Evolutionary conservation across 2,329 filamentous ascomycete genomes (phyloP).

Genomic region (Fusarium humuli): DNA sequence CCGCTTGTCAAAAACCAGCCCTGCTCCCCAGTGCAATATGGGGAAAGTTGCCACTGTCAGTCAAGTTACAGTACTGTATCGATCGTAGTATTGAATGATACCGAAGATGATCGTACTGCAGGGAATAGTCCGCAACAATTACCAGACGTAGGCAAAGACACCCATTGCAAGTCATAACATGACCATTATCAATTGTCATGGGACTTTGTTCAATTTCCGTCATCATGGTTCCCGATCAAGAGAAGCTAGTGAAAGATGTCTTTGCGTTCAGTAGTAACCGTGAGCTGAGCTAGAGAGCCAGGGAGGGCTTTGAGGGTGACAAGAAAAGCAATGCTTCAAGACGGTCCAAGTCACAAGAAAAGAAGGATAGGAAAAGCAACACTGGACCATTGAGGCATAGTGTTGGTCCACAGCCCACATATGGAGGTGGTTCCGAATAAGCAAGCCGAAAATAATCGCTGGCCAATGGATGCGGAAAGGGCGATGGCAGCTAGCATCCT

Average conservation of each 20-base stretch:
- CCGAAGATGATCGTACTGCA: slow-evolving; percentile 31
- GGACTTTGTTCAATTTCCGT: slow-evolving; percentile 5
- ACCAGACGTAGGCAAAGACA: slow-evolving; percentile 13
- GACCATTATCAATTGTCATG: slow-evolving; percentile 20
- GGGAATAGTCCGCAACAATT: slow-evolving; percentile 16
- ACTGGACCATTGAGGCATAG: slow-evolving; percentile 35
- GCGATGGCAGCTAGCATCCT: slow-evolving; percentile 33
- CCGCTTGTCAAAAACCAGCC: slow-evolving; percentile 28
- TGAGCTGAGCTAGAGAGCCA: slow-evolving; percentile 7
- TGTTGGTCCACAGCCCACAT: slow-evolving; percentile 35
- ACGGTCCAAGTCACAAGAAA: slow-evolving; percentile 20
- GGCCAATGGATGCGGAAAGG: slow-evolving; percentile 41
- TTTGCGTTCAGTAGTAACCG: slow-evolving; percentile 9
- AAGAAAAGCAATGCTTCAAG: slow-evolving; percentile 35
- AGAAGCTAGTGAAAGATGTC: slow-evolving; percentile 3
- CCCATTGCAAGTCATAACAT: not conserved
- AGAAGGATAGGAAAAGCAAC: slow-evolving; percentile 38
- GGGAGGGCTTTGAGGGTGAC: slow-evolving; percentile 11
- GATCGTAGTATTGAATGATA: slow-evolving; percentile 28
- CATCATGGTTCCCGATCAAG: not conserved
- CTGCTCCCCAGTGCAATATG: slow-evolving; percentile 21
- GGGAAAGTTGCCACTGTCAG: slow-evolving; percentile 27
- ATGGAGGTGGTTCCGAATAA: slow-evolving; percentile 37
- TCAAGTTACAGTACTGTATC: slow-evolving; percentile 20
- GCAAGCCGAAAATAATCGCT: slow-evolving; percentile 30